phyloP scores from a whole-genome alignment of 805 yeast species.

The Torulaspora microellipsoides region DNA sequence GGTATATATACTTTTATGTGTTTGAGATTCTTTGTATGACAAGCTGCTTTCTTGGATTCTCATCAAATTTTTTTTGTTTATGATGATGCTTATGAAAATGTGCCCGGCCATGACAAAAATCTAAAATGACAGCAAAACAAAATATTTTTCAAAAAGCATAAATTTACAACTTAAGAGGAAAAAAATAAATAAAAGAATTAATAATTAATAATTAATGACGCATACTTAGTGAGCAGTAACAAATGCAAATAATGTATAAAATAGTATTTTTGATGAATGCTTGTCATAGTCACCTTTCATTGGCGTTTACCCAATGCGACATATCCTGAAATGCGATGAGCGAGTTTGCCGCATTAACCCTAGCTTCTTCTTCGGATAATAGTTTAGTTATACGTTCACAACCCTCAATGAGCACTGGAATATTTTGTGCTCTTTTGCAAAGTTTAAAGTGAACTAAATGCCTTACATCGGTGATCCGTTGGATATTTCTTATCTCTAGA shows the following conservation, averaged over 20 bases:
- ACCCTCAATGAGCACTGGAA: conserved; percentile 65
- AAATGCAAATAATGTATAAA: not conserved
- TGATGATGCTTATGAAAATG: no score
- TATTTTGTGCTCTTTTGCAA: conserved; percentile 42
- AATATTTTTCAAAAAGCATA: no score
- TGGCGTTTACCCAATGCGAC: conserved; percentile 52
- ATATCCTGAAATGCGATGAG: conserved; percentile 58
- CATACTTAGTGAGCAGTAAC: not conserved
- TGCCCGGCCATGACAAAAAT: no score
- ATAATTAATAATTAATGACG: no score
- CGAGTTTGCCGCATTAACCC: conserved; percentile 53
- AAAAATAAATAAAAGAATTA: no score
- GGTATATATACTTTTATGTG: no score
- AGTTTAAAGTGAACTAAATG: conserved; percentile 68
- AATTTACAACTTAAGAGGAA: no score
- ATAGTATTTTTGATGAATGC: conserved; percentile 23
- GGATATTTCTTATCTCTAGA: conserved; percentile 66
- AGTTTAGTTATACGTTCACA: conserved; percentile 64
- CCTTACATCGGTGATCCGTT: conserved; percentile 50
- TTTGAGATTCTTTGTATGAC: no score
- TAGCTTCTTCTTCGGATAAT: conserved; percentile 56
- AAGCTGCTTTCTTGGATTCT: no score
- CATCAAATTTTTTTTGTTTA: no score
- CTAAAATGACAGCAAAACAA: no score
- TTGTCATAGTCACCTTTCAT: conserved; percentile 22